phyloP scores from a whole-genome alignment of 2,329 filamentous ascomycete genomes.

The Fusarium sp. region DNA sequence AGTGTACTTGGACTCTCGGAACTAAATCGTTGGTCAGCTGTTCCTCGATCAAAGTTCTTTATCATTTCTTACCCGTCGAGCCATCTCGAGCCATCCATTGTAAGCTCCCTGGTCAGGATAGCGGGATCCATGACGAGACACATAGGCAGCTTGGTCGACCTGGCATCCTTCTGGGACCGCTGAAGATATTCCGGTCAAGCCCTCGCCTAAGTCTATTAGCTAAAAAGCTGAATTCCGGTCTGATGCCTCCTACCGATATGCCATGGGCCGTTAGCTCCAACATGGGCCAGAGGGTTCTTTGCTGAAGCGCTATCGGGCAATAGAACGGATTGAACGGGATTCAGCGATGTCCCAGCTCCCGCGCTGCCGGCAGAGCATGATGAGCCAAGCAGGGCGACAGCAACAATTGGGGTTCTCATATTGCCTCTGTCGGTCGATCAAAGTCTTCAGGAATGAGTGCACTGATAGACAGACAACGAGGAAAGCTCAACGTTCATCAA shows the following conservation, averaged over 20 bases:
- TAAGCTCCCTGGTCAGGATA: conserved; percentile 71
- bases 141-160: conserved; percentile 69
- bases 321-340: conserved; percentile 42
- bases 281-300: conserved; percentile 55
- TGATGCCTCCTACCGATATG: conserved; percentile 52
- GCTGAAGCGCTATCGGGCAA: conserved; percentile 43
- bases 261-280: conserved; percentile 65
- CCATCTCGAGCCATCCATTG: conserved; percentile 61
- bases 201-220: conserved; percentile 53
- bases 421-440: background rate
- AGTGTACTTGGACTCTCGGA: conserved; percentile 63
- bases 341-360: conserved; percentile 34
- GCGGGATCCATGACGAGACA: conserved; percentile 69
- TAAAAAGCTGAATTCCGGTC: background rate
- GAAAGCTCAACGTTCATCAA: background rate
- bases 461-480: background rate
- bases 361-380: background rate
- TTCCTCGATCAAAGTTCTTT: rapidly evolving
- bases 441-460: background rate
- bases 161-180: conserved; percentile 64
- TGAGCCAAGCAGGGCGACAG: background rate
- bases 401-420: background rate
- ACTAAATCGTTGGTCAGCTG: conserved; percentile 47
- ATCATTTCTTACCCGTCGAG: conserved; percentile 48
- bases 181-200: conserved; percentile 64